These are phyloP conservation scores for Mycena latifolia DNA, from an alignment of 768 basidiomycete species.

Conservation along the genomic window DNA sequence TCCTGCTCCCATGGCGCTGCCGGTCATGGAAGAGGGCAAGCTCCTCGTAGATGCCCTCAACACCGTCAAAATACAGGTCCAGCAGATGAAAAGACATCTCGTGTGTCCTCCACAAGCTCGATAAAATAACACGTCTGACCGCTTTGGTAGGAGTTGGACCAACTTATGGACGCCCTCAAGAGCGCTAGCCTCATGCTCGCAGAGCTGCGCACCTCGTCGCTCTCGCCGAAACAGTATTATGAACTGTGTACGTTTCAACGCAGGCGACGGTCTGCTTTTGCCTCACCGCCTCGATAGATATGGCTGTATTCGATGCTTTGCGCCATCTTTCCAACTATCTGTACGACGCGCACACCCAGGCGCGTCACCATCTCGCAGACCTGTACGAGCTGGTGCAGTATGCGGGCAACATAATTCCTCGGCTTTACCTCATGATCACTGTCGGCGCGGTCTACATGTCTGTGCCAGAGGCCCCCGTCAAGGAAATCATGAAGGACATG, in stretches of 20 bases:
- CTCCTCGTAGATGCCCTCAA: slow-evolving; percentile 86
- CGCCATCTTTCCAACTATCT: slow-evolving; percentile 96
- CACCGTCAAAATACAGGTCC: slow-evolving; percentile 91
- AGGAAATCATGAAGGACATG: slow-evolving; percentile 99
- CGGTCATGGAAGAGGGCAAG: slow-evolving; percentile 81
- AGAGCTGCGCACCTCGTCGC: slow-evolving; percentile 92
- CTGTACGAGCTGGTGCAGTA: slow-evolving; percentile 99
- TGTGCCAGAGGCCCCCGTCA: slow-evolving; percentile 94
- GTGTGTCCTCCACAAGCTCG: slow-evolving; percentile 57
- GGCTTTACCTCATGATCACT: slow-evolving; percentile 98
- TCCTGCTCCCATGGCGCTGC: slow-evolving; percentile 51
- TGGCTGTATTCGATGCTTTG: slow-evolving; percentile 98
- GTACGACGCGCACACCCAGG: slow-evolving; percentile 93
- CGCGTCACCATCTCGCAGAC: slow-evolving; percentile 96
- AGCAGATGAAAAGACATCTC: slow-evolving; percentile 95
- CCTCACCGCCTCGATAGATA: slow-evolving; percentile 66
- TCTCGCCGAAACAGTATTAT: slow-evolving; percentile 98
- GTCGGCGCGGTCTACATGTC: slow-evolving; percentile 99
- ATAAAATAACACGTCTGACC: slow-evolving; percentile 18
- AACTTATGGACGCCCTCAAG: slow-evolving; percentile 99
- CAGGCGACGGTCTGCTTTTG: slow-evolving; percentile 2
- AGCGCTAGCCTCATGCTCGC: slow-evolving; percentile 97
- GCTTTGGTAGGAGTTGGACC: slow-evolving; percentile 86
- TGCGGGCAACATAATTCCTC: slow-evolving; percentile 95
- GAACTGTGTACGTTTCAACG: slow-evolving; percentile 82